These are phyloP conservation scores for Phoma herbarum DNA, from an alignment of 2,329 filamentous ascomycete species.

Conservation along the genomic window DNA sequence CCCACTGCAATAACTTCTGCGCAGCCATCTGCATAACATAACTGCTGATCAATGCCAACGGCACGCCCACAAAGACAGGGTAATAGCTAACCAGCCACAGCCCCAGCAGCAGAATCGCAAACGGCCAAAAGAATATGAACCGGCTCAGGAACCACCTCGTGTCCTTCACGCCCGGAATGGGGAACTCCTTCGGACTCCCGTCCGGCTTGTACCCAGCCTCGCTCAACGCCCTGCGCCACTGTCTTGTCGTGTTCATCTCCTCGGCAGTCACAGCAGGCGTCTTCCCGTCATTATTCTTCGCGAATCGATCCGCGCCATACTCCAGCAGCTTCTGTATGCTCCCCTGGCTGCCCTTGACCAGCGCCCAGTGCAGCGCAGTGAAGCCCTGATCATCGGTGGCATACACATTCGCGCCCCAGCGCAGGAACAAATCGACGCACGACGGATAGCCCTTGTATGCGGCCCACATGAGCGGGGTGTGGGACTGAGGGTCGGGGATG, in stretches of 20 bases:
- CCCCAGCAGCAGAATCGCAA: constrained; percentile 75
- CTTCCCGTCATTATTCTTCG: constrained; percentile 88
- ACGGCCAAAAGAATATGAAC: constrained; percentile 91
- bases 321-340: constrained; percentile 95
- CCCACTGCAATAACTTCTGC: constrained; percentile 80
- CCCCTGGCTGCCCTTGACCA: constrained; percentile 89
- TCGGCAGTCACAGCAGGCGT: constrained; percentile 84
- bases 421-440: constrained; percentile 89
- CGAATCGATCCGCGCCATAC: constrained; percentile 93
- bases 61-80: constrained; percentile 78
- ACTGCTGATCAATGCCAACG: constrained; percentile 70
- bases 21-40: constrained; percentile 80
- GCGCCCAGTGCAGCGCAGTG: constrained; percentile 93
- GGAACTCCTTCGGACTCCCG: constrained; percentile 77
- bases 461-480: constrained; percentile 98
- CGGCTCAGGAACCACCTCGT: constrained; percentile 79
- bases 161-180: constrained; percentile 78
- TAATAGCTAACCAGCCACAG: constrained; percentile 77
- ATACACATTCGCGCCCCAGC: constrained; percentile 95
- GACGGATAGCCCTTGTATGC: constrained; percentile 96
- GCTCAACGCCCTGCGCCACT: constrained; percentile 83
- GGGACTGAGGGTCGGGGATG: constrained; percentile 85
- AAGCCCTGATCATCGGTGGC: constrained; percentile 91
- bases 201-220: constrained; percentile 86
- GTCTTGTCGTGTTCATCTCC: constrained; percentile 85